Evolutionary conservation across 768 basidiomycete genomes (phyloP).

Genomic region (Lactifluus echinatus): DNA sequence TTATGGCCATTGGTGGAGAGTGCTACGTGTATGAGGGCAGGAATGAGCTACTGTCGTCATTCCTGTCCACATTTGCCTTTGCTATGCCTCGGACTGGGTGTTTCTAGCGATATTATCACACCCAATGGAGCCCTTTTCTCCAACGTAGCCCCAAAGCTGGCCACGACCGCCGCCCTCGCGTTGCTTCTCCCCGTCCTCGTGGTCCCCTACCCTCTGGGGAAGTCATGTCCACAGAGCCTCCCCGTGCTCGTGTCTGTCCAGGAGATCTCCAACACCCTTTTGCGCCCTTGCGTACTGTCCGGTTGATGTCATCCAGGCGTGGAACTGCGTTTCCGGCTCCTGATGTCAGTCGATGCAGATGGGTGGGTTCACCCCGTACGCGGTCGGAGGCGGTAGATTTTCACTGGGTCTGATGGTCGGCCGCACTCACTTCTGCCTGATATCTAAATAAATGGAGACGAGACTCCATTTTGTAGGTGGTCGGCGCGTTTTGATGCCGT

Average conservation of each 20-base stretch:
- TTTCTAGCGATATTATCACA: no score
- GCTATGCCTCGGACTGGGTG: no score
- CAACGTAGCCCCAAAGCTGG: background rate
- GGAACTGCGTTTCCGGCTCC: background rate
- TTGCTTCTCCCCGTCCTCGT: background rate
- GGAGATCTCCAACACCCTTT: background rate
- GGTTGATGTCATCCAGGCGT: constrained; percentile 24
- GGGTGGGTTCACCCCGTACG: constrained; percentile 23
- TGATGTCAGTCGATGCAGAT: constrained; percentile 12
- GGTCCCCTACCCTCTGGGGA: background rate
- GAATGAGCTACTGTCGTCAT: no score
- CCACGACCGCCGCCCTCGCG: background rate
- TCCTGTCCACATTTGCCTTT: no score
- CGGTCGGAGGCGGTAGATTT: constrained; percentile 31
- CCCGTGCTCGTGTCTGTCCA: background rate
- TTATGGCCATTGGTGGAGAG: no score
- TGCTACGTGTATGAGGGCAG: no score
- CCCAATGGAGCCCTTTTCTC: no score
- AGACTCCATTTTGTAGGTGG: constrained; percentile 27
- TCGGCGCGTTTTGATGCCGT: background rate
- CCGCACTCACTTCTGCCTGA: background rate
- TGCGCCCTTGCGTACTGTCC: constrained; percentile 35
- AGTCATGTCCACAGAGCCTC: background rate
- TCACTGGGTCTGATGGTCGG: background rate
- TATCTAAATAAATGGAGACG: constrained; percentile 29